Evolutionary conservation across 202 grass and related monocot species (phyloP), one percentile per base, ranked within the genome.

Genomic region (Setaria viridis): DNA sequence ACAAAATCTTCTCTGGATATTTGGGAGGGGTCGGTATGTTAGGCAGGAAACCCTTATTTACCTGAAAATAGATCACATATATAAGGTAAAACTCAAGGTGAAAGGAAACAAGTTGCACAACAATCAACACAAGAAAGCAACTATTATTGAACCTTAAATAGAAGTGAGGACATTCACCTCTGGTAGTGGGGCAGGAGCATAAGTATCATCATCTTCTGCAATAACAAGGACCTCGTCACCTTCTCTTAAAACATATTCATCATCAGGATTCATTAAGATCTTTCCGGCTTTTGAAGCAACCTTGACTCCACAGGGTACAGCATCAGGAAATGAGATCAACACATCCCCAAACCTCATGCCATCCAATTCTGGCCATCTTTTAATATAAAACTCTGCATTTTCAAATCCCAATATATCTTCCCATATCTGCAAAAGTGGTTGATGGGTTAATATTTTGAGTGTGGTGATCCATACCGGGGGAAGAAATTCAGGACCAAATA

Each of bases 331-430:
- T 83, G 93, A 94, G 67, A 99, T 79, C 67, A 99, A 86, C 45
- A 95, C 93, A 88, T 99, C 90, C 81, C 85, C 90, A 89, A 99
- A 99, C 53, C 76, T 83, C 86, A 95, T 88, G 71, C 85, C 96
- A 88, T 99, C 93, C 80, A 99, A 93, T 86, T 99, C 81, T 46
- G 91, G 86, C 96, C 96, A 99, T 57, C 93, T 84, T 90, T 99
- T 95, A 78, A 95, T 94, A 79, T 99, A 99, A 66, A 99, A 99
- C 47, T 99, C 96, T 19, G 93, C 93, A 82, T 99, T 99, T 85
- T 95, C 96, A 85, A 99, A 99, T 83, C 96, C 96, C 77, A 99
- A 83, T 85, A 99, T 99, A 81, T 99, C 96, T 83, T 99, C 96
- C 96, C 96, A 99, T 92, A 99, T 94, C 96, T 99, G 88, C 75